These are phyloP conservation scores for Nissolia schottii DNA, from an alignment of 306 rosid species.

Conservation along the genomic window DNA sequence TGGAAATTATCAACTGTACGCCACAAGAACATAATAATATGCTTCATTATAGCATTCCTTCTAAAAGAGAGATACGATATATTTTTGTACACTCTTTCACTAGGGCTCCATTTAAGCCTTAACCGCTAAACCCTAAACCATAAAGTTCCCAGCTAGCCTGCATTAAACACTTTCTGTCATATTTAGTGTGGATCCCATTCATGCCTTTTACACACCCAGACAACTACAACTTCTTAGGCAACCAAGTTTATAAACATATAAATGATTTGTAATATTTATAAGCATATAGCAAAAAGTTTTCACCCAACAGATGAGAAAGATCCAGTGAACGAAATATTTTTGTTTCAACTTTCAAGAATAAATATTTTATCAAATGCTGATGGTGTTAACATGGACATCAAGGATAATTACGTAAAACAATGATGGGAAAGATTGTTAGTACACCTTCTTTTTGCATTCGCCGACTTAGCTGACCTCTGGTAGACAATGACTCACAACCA, in stretches of 20 bases:
- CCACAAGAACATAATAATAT: background rate
- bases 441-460: conserved; percentile 96
- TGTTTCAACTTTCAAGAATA: background rate
- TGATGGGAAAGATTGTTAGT: background rate
- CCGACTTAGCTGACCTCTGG: conserved; percentile 75
- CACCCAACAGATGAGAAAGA: background rate
- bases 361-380: background rate
- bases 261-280: background rate
- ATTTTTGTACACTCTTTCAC: background rate
- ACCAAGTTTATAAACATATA: background rate
- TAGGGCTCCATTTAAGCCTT: too few species aligned
- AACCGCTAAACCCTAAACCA: background rate
- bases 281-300: background rate
- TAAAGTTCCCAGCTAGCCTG: background rate
- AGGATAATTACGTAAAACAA: background rate
- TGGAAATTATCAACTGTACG: background rate
- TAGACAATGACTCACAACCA: conserved; percentile 40
- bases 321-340: background rate
- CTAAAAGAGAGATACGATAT: background rate
- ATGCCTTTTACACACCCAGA: background rate
- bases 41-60: background rate
- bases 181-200: background rate
- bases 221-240: background rate
- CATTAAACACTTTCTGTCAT: background rate
- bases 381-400: background rate